Evolutionary conservation across 495 filamentous ascomycete genomes (phyloP), one percentile per base, ranked within the genome.

Genomic region (Apodospora peruviana): DNA sequence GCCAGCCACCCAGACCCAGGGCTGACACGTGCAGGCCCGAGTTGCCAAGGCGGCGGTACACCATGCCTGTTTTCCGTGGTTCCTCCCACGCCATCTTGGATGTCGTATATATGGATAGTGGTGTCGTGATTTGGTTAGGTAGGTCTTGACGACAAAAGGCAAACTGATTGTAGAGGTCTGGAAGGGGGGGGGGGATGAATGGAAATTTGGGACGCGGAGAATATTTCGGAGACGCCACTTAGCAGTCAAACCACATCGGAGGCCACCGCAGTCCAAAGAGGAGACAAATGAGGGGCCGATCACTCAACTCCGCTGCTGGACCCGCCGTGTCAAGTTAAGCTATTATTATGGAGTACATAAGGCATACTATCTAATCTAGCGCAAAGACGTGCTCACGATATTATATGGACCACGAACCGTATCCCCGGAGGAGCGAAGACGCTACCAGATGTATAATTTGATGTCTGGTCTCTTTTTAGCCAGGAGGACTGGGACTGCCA

Each of bases 11-110:
- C 3, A 85, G 68, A 16, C 74, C 74, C 18, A 85, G 74, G 4
- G 72, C 76, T 0, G 82, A 85, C 25, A 85, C 81, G 51, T 85
- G 80, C 22, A 85, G 65, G 0, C 82, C 82, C 4, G 81, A 79
- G 16, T 72, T 72, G 48, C 82, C 83, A 9, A 86, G 76, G 55
- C 72, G 70, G 47, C 82, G 79, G 64, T 82, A 85, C 51, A 42
- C 27, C 52, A 55, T 55, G 57, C 59, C 59, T 23, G 61, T 62
- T 18, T 60, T 62, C 9, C 59, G 48, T 18, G 58, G 55, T 53
- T 58, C 58, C 55, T 53, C 47, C 57, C 58, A 66, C 24, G 56
- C 53, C 57, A 59, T 65, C 43, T 51, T 56, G 48, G 12, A 14
- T 35, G 36, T n/a, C n/a, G n/a, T n/a, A n/a, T n/a, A n/a, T n/a